Evolutionary conservation across 2,329 filamentous ascomycete genomes (phyloP), one percentile per base, ranked within the genome.

Genomic region (Rhinocladiella similis): DNA sequence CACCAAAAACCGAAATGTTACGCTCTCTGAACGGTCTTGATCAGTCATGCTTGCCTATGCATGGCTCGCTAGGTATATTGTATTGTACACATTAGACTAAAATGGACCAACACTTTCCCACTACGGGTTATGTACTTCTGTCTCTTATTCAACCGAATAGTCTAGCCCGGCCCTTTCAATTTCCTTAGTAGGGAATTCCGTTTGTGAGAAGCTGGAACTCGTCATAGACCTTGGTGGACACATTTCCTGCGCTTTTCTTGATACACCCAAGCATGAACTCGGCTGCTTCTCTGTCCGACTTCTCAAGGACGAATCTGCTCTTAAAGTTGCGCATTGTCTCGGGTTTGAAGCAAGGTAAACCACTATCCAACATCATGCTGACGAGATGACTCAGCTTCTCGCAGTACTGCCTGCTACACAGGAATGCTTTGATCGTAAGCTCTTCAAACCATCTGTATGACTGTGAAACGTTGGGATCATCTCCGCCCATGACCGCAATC

Each of bases 121-220:
- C 25, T 19, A 41, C 38, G 16, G 14, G 38, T 13, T 41, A 41
- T 41, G 12, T 19, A 41, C 10, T 41, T 19, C 18, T 47, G 16
- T 19, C 20, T 5, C 46, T 35, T 5, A 12, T 33, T 35, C 10
- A 5, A 27, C 10, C 12, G 18, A 42, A 27, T 16, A 22, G 16
- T 22, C 27, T 29, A 51, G 29, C 29, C 29, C 22, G 4, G 22
- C 10, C 29, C 3, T 16, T n/a, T 4, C 4, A 41, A 7, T 19
- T 16, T 41, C 38, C 29, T 49, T 81, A 96, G 70, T 95, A 97
- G 33, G 94, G 94, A 72, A 99, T 99, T 5, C 93, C 94, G 70
- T 99, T 97, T 29, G 94, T 97, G 75, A 97, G 77, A 68, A 97
- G 78, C 79, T 99, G 94, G 80, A 97, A 99, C 73, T 96, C 90